Conservation (phyloP, 495 filamentous ascomycete species). For the Xylaria acuta region DNA sequence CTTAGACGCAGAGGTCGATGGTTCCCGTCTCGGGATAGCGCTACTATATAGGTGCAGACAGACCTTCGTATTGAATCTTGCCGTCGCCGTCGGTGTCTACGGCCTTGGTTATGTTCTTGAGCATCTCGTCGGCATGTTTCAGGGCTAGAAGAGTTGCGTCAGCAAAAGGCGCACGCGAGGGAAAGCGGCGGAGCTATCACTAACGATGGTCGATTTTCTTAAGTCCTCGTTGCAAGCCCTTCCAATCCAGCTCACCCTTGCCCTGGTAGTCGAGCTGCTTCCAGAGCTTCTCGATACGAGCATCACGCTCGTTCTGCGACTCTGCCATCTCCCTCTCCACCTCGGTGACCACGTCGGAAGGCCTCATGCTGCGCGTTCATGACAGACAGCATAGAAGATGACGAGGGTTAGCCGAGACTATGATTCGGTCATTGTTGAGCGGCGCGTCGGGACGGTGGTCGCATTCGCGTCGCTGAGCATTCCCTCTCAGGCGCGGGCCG, state of each 20-base stretch:
- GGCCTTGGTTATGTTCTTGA: conserved; percentile 75
- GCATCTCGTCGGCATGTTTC: conserved; percentile 90
- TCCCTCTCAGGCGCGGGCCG: conserved; percentile 22
- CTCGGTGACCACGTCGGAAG: conserved; percentile 51
- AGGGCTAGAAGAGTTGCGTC: conserved; percentile 64
- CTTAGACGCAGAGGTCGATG: background rate
- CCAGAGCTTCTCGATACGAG: conserved; percentile 82
- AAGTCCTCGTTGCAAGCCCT: conserved; percentile 82
- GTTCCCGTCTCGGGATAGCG: background rate
- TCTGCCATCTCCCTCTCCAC: conserved; percentile 59
- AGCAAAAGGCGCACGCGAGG: conserved; percentile 28
- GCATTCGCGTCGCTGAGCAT: conserved; percentile 31
- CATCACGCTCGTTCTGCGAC: conserved; percentile 74
- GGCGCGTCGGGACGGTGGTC: conserved; percentile 5
- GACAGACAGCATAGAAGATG: conserved; percentile 35
- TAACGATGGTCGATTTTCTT: conserved; percentile 91
- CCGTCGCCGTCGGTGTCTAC: conserved; percentile 90
- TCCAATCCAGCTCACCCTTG: conserved; percentile 80
- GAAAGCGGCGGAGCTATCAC: conserved; percentile 40
- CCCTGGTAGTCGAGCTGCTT: conserved; percentile 74
- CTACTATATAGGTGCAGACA: conserved; percentile 32
- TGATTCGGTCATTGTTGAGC: conserved; percentile 43
- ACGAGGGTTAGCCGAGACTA: conserved; percentile 34
- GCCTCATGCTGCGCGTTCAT: conserved; percentile 51
- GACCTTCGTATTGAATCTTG: conserved; percentile 87